A percentile compares a stretch with the other conserved stretches of the same genome.
phyloP scores from a whole-genome alignment of 2,329 filamentous ascomycete species.

The Mollisiaceae sp. region DNA sequence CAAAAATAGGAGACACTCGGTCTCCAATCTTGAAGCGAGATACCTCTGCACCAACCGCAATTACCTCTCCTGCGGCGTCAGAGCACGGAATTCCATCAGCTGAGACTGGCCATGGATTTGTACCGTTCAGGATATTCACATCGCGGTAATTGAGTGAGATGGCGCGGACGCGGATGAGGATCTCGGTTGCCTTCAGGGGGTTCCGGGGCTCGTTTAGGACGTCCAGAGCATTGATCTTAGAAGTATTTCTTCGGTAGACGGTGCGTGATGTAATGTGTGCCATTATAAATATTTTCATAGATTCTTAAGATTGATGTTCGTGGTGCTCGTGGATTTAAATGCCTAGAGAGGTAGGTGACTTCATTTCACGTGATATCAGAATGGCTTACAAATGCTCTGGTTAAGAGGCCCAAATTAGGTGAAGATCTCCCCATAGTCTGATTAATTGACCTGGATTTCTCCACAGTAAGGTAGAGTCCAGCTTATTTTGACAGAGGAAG shows the following conservation, averaged over 20 bases:
- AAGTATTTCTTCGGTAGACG: background rate
- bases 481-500: background rate
- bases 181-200: background rate
- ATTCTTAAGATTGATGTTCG: background rate
- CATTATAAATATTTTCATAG: background rate
- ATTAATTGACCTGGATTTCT: background rate
- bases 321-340: background rate
- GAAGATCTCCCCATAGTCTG: background rate
- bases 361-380: background rate
- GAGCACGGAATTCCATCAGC: conserved; percentile 12
- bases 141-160: conserved; percentile 29
- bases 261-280: background rate
- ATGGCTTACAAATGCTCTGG: background rate
- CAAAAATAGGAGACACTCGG: conserved; percentile 40
- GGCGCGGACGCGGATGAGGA: conserved; percentile 19
- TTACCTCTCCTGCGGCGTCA: conserved; percentile 20
- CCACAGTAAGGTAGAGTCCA: no score
- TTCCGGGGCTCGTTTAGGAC: background rate
- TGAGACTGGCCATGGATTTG: conserved; percentile 10
- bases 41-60: conserved; percentile 40
- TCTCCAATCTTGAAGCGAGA: conserved; percentile 41
- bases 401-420: background rate
- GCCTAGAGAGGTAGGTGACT: no score
- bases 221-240: background rate
- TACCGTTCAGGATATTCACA: conserved; percentile 8